phyloP scores from a whole-genome alignment of 148 eudicot genomes.

The Diospyros kaki region DNA sequence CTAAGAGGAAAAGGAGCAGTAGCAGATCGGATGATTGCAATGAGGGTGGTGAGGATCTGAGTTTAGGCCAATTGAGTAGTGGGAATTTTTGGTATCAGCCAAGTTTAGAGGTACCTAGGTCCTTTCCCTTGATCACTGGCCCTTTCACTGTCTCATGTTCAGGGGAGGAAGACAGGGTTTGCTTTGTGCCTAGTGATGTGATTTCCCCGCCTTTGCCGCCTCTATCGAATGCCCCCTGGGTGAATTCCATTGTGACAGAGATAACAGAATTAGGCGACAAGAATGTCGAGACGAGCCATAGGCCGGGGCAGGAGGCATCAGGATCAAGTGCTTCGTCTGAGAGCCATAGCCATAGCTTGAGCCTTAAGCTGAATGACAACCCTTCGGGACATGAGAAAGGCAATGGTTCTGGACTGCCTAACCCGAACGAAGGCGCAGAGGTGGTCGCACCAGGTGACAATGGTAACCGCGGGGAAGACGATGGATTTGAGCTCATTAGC shows the following conservation, averaged over 20 bases:
- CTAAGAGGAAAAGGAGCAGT: constrained; percentile 59
- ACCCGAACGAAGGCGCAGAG: constrained; percentile 37
- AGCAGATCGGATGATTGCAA: constrained; percentile 32
- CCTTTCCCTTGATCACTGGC: not conserved
- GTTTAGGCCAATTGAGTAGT: constrained; percentile 50
- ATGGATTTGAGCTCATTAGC: constrained; percentile 73
- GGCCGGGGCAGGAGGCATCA: constrained; percentile 40
- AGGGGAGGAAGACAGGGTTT: constrained; percentile 59
- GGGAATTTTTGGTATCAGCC: constrained; percentile 59
- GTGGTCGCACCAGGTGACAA: constrained; percentile 23
- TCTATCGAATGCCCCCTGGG: constrained; percentile 55
- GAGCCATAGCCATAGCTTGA: constrained; percentile 55
- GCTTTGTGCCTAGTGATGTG: constrained; percentile 51
- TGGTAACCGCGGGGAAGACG: constrained; percentile 35
- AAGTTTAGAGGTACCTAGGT: constrained; percentile 40
- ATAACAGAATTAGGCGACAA: constrained; percentile 53
- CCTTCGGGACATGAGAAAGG: constrained; percentile 45
- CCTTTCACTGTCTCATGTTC: constrained; percentile 67
- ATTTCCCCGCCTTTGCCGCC: constrained; percentile 53
- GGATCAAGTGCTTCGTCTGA: constrained; percentile 74
- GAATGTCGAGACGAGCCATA: constrained; percentile 38
- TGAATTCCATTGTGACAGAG: constrained; percentile 44
- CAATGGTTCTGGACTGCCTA: constrained; percentile 55
- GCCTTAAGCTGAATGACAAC: constrained; percentile 30
- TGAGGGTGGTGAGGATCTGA: constrained; percentile 23